These are phyloP conservation scores for Tanacetum coccineum DNA, from an alignment of 129 eudicot genomes.

Conservation along the genomic window DNA sequence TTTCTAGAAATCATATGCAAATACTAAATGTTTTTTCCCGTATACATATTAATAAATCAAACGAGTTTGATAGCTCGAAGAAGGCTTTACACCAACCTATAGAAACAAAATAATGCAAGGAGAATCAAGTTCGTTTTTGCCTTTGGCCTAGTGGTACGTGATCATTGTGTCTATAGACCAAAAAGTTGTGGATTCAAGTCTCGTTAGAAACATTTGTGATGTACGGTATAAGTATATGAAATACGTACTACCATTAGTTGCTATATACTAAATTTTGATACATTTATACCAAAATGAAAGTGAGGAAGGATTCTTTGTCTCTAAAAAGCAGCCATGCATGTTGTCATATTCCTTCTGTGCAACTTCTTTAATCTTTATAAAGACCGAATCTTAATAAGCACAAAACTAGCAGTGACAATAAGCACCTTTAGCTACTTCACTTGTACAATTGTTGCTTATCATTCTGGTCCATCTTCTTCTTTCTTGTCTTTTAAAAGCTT, in stretches of 20 bases:
- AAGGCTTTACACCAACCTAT: too few relatives aligned
- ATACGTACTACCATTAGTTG: too few relatives aligned
- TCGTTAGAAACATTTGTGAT: too few relatives aligned
- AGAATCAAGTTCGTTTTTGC: too few relatives aligned
- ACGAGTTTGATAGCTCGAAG: too few relatives aligned
- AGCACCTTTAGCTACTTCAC: constrained; percentile 29
- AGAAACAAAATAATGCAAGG: too few relatives aligned
- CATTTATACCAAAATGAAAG: neutral
- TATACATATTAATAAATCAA: too few relatives aligned
- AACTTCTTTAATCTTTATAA: constrained; percentile 38
- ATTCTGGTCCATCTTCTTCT: constrained; percentile 24
- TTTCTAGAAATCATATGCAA: too few relatives aligned
- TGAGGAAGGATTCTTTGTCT: constrained; percentile 27
- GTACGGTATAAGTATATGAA: too few relatives aligned
- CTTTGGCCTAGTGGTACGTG: too few relatives aligned
- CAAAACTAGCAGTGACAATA: neutral
- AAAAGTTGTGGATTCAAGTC: neutral
- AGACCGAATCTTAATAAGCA: constrained; percentile 50
- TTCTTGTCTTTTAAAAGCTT: constrained; percentile 28
- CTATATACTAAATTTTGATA: neutral
- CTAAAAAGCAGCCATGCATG: constrained; percentile 34
- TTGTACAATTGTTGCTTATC: constrained; percentile 25
- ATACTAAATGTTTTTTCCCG: too few relatives aligned
- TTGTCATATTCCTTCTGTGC: constrained; percentile 50
- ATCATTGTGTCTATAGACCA: neutral